Evolutionary conservation across 2,329 filamentous ascomycete genomes (phyloP).

Genomic region (Colletotrichum karsti): DNA sequence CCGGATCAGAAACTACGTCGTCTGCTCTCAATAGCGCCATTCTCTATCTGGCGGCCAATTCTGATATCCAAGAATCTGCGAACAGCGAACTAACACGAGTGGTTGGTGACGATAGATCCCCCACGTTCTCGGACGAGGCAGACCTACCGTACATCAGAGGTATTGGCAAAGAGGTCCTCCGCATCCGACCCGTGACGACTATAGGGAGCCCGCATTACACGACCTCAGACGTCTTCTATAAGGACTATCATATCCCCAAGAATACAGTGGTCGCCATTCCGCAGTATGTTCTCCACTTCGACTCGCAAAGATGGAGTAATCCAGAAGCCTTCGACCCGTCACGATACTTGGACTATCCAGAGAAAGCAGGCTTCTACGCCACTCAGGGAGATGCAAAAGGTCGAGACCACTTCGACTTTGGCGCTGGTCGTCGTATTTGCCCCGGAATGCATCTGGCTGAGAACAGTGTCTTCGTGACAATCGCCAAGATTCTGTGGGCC

Average conservation of each 20-base stretch:
- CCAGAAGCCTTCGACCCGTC: background rate
- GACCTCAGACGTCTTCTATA: conserved; percentile 1
- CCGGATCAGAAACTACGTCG: background rate
- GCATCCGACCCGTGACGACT: conserved; percentile 62
- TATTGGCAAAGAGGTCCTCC: conserved; percentile 62
- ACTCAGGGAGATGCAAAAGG: background rate
- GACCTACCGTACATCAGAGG: conserved; percentile 61
- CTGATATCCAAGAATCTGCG: background rate
- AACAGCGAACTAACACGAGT: conserved; percentile 34
- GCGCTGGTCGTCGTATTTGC: conserved; percentile 35
- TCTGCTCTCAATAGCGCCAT: background rate
- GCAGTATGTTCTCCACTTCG: background rate
- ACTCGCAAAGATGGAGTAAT: background rate
- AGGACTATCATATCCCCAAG: conserved; percentile 9
- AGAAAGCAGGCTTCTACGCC: background rate
- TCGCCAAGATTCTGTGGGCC: conserved; percentile 61
- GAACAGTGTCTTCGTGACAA: conserved; percentile 54
- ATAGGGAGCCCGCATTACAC: conserved; percentile 35
- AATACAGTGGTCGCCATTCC: background rate
- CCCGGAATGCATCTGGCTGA: conserved; percentile 59
- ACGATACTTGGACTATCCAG: background rate
- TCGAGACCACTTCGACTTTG: conserved; percentile 46
- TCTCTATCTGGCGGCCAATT: background rate
- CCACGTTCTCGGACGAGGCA: conserved; percentile 56
- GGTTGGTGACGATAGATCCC: conserved; percentile 56